Percentiles rank a stretch among this genome's conserved stretches.
These are phyloP conservation scores for Vanrija sp. DNA, from an alignment of 1,284 basidiomycete genomes.

Conservation along the genomic window DNA sequence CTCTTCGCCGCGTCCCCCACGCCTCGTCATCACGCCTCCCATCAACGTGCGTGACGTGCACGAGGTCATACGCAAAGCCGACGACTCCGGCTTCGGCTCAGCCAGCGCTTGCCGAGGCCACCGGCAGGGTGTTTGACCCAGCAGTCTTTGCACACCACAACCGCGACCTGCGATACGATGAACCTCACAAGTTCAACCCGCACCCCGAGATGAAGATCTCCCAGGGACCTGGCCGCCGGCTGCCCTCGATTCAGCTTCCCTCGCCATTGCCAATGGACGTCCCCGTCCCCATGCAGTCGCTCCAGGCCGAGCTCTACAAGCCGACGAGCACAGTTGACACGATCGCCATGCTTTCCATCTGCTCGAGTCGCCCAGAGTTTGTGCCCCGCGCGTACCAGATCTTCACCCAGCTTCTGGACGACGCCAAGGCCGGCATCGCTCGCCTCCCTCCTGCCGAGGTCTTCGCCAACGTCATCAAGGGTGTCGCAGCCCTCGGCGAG, in stretches of 20 bases:
- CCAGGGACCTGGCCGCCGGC: too few relatives aligned
- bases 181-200: slow-evolving; percentile 11
- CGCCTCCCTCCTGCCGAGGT: slow-evolving; percentile 36
- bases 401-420: slow-evolving; percentile 37
- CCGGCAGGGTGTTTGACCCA: too few relatives aligned
- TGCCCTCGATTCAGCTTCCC: slow-evolving; percentile 13
- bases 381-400: slow-evolving; percentile 45
- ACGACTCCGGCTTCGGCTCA: slow-evolving; percentile 8
- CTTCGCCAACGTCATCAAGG: slow-evolving; percentile 42
- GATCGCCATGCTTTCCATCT: slow-evolving; percentile 44
- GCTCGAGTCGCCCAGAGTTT: slow-evolving; percentile 40
- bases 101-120: neutral
- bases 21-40: neutral
- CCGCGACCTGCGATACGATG: too few relatives aligned
- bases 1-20: slow-evolving; percentile 1
- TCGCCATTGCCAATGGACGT: slow-evolving; percentile 30
- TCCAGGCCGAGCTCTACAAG: slow-evolving; percentile 36
- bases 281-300: slow-evolving; percentile 6
- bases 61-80: slow-evolving; percentile 5
- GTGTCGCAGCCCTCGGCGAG: slow-evolving; percentile 26
- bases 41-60: too few relatives aligned
- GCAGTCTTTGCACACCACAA: too few relatives aligned
- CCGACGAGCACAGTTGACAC: slow-evolving; percentile 39
- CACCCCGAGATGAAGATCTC: neutral
- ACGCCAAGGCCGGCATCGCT: slow-evolving; percentile 18